Base-by-base conservation (phyloP, 1,284 basidiomycete genomes). In the Moesziomyces sp. region DNA sequence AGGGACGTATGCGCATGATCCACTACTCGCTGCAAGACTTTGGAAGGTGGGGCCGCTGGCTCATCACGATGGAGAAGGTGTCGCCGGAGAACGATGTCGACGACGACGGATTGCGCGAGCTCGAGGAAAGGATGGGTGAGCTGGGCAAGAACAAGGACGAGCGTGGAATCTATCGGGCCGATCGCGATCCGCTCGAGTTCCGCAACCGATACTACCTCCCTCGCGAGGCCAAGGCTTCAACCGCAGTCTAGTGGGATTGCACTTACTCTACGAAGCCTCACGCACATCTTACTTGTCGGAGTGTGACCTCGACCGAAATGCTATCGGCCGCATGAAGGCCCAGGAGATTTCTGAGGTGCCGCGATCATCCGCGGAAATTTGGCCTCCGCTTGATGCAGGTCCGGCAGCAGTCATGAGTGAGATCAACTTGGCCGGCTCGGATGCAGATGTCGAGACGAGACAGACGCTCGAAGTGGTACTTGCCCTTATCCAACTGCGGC, bases 1-100 rank as follows among this genome's bases (percentile, higher is more conserved):
- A 69, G 19, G 72, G 72, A 33, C 54, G 72, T 24, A 74, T 74
- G 72, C 66, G 66, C 13, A 58, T 74, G 62, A 58, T 94, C 30
- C 91, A 92, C 0, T 97, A 97, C 82, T 94, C 92, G 46, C 85
- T 94, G 74, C 96, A 99, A 85, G 91, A 93, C 82, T 99, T 97
- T 83, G 95, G 94, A 14, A 91, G 91, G 42, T 99, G 96, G 96
- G 94, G 94, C 3, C 87, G 96, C 66, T 77, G 80, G 68, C 62
- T 83, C 14, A 81, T 81, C 48, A 81, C 79, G 6, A 58, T 81
- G 57, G 73, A 81, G 56, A 81, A 80, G 67, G 52, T 75, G 3
- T 58, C 65, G 26, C 58, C 64, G 7, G 69, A 69, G 47, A 59
- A 66, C 51, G 63, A 67, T 23, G 71, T 69, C 13, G 70, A 57